A percentile compares a stretch with the other conserved stretches of the same genome.
Evolutionary conservation across 2,329 filamentous ascomycete genomes (phyloP).

Genomic region (Beauveria australis): DNA sequence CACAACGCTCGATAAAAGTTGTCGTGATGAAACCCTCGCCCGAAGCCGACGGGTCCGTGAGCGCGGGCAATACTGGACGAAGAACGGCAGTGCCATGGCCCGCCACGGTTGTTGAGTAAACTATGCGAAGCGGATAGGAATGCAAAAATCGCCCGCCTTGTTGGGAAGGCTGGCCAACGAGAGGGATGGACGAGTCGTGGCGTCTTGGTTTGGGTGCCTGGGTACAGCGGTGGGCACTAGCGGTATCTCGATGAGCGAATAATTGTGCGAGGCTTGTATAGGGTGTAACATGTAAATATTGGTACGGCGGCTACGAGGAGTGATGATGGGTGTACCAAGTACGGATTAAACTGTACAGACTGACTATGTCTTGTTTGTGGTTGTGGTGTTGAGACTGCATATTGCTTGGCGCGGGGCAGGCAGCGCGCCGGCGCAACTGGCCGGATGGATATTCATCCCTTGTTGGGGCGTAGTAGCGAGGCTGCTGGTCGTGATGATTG

Average conservation of each 20-base stretch:
- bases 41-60: background rate
- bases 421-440: background rate
- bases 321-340: background rate
- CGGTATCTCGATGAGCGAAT: background rate
- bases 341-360: too few relatives aligned
- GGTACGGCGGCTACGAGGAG: background rate
- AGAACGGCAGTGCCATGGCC: background rate
- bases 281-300: background rate
- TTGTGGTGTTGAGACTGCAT: background rate
- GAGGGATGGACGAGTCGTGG: background rate
- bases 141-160: background rate
- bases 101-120: too few relatives aligned
- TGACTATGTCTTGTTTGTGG: background rate
- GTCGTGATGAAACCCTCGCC: background rate
- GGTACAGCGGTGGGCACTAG: background rate
- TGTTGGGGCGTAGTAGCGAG: background rate
- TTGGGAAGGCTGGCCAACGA: background rate
- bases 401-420: background rate
- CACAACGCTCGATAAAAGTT: too few relatives aligned
- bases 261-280: background rate
- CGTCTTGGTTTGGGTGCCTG: slow-evolving; percentile 1
- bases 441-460: background rate
- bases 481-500: background rate
- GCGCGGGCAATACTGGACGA: background rate
- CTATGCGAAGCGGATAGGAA: background rate